These are phyloP conservation scores for Rossbeevera mucosa DNA, from an alignment of 768 basidiomycete species.

Conservation along the genomic window DNA sequence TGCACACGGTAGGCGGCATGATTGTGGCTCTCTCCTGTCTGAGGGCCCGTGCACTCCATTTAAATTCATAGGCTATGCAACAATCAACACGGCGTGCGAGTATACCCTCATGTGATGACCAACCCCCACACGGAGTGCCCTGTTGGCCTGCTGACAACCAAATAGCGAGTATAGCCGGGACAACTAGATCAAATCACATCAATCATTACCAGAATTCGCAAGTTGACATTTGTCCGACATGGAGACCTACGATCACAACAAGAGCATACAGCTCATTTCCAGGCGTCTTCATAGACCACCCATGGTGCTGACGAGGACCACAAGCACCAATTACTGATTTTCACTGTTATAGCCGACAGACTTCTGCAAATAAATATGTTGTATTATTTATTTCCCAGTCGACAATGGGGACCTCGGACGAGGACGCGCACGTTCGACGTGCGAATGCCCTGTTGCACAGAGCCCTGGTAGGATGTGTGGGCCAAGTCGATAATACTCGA, in stretches of 20 bases:
- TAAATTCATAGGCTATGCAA: background rate
- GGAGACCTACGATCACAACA: constrained; percentile 45
- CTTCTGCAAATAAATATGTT: background rate
- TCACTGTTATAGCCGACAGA: background rate
- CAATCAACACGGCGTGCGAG: background rate
- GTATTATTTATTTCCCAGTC: background rate
- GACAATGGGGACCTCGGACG: background rate
- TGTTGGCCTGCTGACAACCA: background rate
- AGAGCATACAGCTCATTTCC: constrained; percentile 4
- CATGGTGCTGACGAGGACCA: background rate
- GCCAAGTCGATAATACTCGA: background rate
- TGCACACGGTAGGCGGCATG: background rate
- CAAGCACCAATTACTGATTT: background rate
- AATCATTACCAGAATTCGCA: background rate
- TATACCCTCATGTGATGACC: background rate
- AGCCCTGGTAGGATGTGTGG: too few relatives aligned
- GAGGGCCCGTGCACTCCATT: background rate
- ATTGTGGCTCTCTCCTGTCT: background rate
- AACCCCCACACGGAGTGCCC: background rate
- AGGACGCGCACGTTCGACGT: background rate
- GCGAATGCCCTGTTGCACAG: background rate
- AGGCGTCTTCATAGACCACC: background rate
- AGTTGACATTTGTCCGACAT: constrained; percentile 42
- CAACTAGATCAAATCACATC: background rate
- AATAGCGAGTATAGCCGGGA: background rate